Evolutionary conservation across 495 filamentous ascomycete species (phyloP).

Genomic region (Penicillium odoratum): DNA sequence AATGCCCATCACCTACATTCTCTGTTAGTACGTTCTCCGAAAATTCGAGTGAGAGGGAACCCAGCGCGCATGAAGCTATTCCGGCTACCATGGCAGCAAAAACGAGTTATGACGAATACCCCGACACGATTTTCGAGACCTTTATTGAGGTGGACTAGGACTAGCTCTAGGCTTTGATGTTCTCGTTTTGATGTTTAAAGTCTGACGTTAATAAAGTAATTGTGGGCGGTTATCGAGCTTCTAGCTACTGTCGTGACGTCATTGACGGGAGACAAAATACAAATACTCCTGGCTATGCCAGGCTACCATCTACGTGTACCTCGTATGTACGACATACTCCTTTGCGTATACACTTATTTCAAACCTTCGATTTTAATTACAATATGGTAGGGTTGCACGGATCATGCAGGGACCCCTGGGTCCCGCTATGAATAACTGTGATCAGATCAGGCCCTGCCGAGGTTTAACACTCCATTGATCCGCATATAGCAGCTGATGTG

Average conservation of each 20-base stretch:
- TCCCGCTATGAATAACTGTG: neutral
- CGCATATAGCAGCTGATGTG: neutral
- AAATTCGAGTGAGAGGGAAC: constrained; percentile 8
- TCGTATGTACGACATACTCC: neutral
- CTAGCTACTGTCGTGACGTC: neutral
- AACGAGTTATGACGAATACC: neutral
- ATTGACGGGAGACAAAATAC: neutral
- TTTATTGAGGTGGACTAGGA: constrained; percentile 17
- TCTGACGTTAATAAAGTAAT: neutral
- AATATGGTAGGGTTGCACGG: neutral
- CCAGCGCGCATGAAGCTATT: neutral
- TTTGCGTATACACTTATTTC: no score
- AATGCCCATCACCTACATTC: constrained; percentile 11
- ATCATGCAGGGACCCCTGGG: neutral
- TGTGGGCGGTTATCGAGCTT: neutral
- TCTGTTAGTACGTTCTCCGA: constrained; percentile 19
- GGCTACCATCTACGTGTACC: neutral
- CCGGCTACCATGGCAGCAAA: neutral
- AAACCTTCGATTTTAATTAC: no score
- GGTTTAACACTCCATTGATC: neutral
- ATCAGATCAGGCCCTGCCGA: neutral
- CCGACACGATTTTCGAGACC: constrained; percentile 19
- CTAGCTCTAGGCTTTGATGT: neutral
- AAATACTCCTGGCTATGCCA: neutral
- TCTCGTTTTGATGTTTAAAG: constrained; percentile 1